A percentile compares a stretch with the other conserved stretches of the same genome.
phyloP scores from a whole-genome alignment of 495 filamentous ascomycete genomes.

The Penicillium turbatum region DNA sequence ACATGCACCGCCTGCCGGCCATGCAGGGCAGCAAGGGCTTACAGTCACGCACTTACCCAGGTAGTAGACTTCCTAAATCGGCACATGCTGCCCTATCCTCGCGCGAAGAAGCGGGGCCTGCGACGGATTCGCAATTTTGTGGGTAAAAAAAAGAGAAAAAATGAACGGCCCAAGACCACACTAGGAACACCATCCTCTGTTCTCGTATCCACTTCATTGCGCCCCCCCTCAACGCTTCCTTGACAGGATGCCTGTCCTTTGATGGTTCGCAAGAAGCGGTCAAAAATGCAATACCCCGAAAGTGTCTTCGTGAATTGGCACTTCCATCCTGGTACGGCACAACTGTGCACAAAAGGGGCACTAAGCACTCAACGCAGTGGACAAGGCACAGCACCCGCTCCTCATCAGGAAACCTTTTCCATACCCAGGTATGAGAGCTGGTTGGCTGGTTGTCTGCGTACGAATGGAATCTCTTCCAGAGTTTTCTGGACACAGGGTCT shows the following conservation, averaged over 20 bases:
- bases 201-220: neutral
- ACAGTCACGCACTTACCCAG: no score
- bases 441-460: neutral
- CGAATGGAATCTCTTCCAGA: neutral
- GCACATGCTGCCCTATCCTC: neutral
- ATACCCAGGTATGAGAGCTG: neutral
- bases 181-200: neutral
- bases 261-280: constrained; percentile 9
- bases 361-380: no score
- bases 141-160: neutral
- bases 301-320: neutral
- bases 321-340: no score
- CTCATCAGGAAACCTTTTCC: neutral
- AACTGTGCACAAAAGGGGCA: no score
- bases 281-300: constrained; percentile 5
- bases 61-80: neutral
- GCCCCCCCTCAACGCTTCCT: neutral
- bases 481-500: no score
- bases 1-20: neutral
- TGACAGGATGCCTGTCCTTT: neutral
- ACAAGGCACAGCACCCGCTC: neutral
- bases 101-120: constrained; percentile 11
- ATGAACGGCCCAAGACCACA: neutral
- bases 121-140: neutral
- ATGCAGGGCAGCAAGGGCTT: constrained; percentile 4